A percentile compares a stretch with the other conserved stretches of the same genome.
These are phyloP conservation scores for Rhexocercosporidium sp. DNA, from an alignment of 2,329 filamentous ascomycete genomes.

Conservation along the genomic window DNA sequence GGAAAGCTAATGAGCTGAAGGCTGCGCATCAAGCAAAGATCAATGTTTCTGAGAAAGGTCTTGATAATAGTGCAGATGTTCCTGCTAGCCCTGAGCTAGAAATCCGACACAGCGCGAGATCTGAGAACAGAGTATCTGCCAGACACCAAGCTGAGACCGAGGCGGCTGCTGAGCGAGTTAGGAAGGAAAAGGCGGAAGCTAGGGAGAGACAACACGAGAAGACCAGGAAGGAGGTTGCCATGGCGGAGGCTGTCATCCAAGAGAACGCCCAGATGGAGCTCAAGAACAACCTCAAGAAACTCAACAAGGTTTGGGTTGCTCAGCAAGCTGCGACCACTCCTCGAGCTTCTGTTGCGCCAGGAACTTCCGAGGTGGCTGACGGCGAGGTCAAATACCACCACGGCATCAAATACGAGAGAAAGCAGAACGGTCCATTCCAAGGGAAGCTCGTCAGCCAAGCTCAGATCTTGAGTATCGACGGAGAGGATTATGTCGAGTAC, in stretches of 20 bases:
- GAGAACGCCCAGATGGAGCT: conserved; percentile 36
- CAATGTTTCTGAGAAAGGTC: conserved; percentile 28
- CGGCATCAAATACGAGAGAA: conserved; percentile 67
- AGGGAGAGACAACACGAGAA: conserved; percentile 37
- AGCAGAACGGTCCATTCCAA: conserved; percentile 62
- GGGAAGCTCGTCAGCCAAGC: conserved; percentile 68
- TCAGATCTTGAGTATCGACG: conserved; percentile 67
- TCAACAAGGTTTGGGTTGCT: conserved; percentile 41
- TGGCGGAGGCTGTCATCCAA: conserved; percentile 35
- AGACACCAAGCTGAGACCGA: conserved; percentile 36
- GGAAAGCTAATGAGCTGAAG: conserved; percentile 50
- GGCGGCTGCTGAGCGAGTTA: conserved; percentile 27
- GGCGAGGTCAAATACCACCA: conserved; percentile 60
- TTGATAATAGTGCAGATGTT: conserved; percentile 17
- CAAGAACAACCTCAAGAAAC: conserved; percentile 40
- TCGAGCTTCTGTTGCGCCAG: conserved; percentile 11
- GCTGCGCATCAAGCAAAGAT: conserved; percentile 35
- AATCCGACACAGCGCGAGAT: conserved; percentile 37
- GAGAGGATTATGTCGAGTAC: conserved; percentile 71
- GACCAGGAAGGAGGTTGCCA: conserved; percentile 37
- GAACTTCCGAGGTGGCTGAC: conserved; percentile 46
- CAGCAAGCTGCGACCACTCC: conserved; percentile 34
- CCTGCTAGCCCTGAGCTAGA: conserved; percentile 34
- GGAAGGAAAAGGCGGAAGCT: conserved; percentile 37
- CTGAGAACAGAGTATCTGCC: conserved; percentile 33